phyloP scores from a whole-genome alignment of 768 basidiomycete genomes.

The Podaxis sp. region DNA sequence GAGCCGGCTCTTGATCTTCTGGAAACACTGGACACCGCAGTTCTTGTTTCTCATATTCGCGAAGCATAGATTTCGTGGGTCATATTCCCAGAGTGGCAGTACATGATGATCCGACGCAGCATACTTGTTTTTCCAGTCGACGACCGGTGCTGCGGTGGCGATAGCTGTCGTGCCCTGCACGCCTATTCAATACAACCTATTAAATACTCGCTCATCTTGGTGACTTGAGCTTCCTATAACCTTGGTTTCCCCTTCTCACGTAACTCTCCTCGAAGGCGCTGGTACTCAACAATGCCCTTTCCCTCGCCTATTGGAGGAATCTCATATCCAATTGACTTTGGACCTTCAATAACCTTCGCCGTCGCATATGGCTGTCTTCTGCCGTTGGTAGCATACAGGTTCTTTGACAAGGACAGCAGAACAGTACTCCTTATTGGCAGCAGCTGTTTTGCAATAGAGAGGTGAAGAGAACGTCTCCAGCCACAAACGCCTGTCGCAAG shows the following conservation, averaged over 20 bases:
- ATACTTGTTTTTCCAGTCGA: too few species aligned
- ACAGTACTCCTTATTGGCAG: slow-evolving; percentile 27
- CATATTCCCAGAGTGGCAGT: too few species aligned
- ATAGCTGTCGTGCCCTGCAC: too few species aligned
- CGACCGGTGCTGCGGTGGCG: too few species aligned
- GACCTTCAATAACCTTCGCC: slow-evolving; percentile 31
- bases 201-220: not conserved
- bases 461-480: slow-evolving; percentile 17
- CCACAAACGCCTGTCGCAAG: not conserved
- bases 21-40: not conserved
- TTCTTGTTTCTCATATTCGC: too few species aligned
- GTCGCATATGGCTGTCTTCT: slow-evolving; percentile 27
- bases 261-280: not conserved
- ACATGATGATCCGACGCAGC: too few species aligned
- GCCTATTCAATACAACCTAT: not conserved
- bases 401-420: slow-evolving; percentile 24
- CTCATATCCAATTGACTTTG: slow-evolving; percentile 27
- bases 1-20: not conserved
- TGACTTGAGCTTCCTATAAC: not conserved
- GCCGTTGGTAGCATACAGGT: slow-evolving; percentile 25
- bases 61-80: too few species aligned
- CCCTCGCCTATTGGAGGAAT: slow-evolving; percentile 34
- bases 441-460: slow-evolving; percentile 25
- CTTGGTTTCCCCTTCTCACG: not conserved
- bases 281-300: slow-evolving; percentile 15